Conservation (phyloP, 768 basidiomycete species). For the Erythrobasidium yunnanense region DNA sequence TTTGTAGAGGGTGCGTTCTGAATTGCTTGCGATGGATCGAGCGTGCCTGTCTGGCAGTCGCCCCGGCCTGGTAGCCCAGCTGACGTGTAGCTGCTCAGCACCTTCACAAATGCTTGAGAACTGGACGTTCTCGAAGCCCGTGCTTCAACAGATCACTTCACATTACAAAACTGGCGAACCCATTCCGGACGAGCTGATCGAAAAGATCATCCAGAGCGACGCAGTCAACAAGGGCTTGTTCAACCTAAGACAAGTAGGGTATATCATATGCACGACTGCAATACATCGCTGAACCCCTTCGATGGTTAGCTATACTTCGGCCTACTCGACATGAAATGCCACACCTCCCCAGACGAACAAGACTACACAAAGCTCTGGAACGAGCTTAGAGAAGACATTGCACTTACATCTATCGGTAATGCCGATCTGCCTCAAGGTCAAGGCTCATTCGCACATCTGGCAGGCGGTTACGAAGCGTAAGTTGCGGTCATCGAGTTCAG, state of each 20-base stretch:
- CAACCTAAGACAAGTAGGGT: conserved; percentile 58
- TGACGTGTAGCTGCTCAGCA: conserved; percentile 48
- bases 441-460: conserved; percentile 62
- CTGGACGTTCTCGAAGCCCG: conserved; percentile 52
- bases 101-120: conserved; percentile 89
- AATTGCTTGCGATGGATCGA: background rate
- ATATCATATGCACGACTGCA: background rate
- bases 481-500: background rate
- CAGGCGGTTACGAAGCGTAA: background rate
- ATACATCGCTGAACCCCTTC: background rate
- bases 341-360: conserved; percentile 46
- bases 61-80: no score
- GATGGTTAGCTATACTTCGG: conserved; percentile 58
- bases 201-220: conserved; percentile 68
- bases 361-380: conserved; percentile 77
- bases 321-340: conserved; percentile 64
- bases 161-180: conserved; percentile 67
- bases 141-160: conserved; percentile 64
- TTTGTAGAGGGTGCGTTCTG: conserved; percentile 17
- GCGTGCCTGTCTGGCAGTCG: background rate
- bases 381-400: conserved; percentile 51
- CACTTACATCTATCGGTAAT: conserved; percentile 46
- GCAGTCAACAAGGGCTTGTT: conserved; percentile 51
- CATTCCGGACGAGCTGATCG: conserved; percentile 60
- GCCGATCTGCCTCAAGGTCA: conserved; percentile 59